Base-by-base conservation (phyloP, 2,329 filamentous ascomycete genomes). In the Trichothecium sympodiale region DNA sequence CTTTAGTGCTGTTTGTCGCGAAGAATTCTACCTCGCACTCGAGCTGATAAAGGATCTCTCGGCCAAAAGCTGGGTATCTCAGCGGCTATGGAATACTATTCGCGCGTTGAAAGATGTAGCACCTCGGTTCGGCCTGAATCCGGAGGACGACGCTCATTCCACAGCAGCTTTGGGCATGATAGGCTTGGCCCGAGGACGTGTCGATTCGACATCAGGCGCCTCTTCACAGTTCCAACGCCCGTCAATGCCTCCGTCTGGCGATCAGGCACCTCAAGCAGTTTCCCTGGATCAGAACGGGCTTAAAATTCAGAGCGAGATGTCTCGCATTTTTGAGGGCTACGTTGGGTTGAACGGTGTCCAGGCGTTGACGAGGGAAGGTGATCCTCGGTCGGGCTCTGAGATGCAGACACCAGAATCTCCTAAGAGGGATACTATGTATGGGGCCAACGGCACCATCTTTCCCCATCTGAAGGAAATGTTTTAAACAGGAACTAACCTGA, bases 11-110 rank as follows among this genome's bases (percentile, higher is more conserved):
- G 57, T 67, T 17, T 85, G 80, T 43, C 70, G 82, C 14, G 74
- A 82, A 31, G 83, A 88, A 54, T 88, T 88, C 50, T 85, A 86
- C 59, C 76, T 82, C 67, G 81, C 79, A 0, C 68, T 88, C 1
- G 80, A 85, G 36, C 63, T 88, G 3, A 74, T 88, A 28, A 79
- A 82, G 42, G 78, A 80, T 37, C 67, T 88, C 37, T 83, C 77
- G 4, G 72, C 74, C 20, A 77, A 79, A 47, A 82, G 76, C 17
- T 83, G 74, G 60, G 77, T 86, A 3, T 80, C 76, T 5, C 77
- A 82, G 45, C 69, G 82, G 1, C 60, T 88, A 2, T 88, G 83
- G 83, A 71, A 73, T 42, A 84, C 78, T 0, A 76, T 86, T 35
- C 69, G 70, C 30, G 74, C 77, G 0, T 67, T 88, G 27, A 83